Evolutionary conservation across 306 rosid genomes (phyloP), one percentile per base, ranked within the genome.

Genomic region (Trifolium subterraneum): DNA sequence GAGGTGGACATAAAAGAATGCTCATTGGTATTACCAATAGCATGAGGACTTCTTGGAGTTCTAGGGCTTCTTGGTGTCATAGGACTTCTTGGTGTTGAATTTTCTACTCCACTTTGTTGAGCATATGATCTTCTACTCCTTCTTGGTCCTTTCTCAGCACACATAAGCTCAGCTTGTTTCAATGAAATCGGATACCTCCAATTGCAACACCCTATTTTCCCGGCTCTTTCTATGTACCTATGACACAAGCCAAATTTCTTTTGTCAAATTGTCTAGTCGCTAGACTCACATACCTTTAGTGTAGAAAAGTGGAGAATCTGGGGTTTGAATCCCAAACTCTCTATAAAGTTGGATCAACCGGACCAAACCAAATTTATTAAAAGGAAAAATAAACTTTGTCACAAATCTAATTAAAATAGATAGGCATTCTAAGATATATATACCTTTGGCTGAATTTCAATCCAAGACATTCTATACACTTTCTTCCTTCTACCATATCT

Each of bases 401-500:
- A 15, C 3, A 48, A 48, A 48, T n/a, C 55, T 48, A 15, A 48
- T 48, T 48, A 3, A 48, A 48, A 48, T 48, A n/a, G 4, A 4
- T 15, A n/a, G 55, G 55, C 7, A 5, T 29, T 29, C 33, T 29
- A 29, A 29, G 6, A 29, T 29, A 8, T 11, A n/a, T 31, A 70
- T 79, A 90, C 93, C 98, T 92, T 74, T 88, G 92, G 84, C 96
- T 93, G 84, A 88, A 90, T 87, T 86, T 85, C 78, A 82, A 82
- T 25, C 98, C 98, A 45, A 93, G 83, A 71, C 98, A 93, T 63
- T 89, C 83, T 1, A 83, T 51, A 68, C 98, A 93, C 82, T 93
- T 93, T 68, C 96, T 88, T 80, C 98, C 98, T 76, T 93, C 98
- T 0, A 71, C 77, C 98, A 93, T 90, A 31, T 88, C 95, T 54